phyloP scores from a whole-genome alignment of 768 basidiomycete species.

The Tremella mesenterica region DNA sequence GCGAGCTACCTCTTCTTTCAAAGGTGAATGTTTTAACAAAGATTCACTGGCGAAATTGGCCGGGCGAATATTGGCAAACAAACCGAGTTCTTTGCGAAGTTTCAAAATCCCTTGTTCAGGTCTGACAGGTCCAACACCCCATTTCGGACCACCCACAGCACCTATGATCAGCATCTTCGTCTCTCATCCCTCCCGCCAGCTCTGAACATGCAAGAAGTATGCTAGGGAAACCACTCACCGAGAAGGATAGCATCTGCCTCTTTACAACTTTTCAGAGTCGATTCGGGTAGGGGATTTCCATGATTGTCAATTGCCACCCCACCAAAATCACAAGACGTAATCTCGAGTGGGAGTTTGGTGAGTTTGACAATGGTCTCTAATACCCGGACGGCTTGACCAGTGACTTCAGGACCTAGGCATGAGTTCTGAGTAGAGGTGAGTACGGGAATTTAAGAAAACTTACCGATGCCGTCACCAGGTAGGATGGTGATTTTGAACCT shows the following conservation, averaged over 20 bases:
- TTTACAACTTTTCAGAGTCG: constrained; percentile 79
- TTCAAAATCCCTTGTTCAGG: constrained; percentile 84
- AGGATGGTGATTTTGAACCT: constrained; percentile 84
- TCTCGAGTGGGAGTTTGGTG: constrained; percentile 60
- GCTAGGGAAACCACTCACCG: constrained; percentile 52
- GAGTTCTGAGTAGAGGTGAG: neutral
- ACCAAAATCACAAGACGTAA: constrained; percentile 74
- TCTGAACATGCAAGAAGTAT: neutral
- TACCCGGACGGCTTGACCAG: constrained; percentile 73
- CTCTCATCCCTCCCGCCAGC: neutral
- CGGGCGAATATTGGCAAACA: constrained; percentile 97
- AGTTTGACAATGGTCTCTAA: constrained; percentile 61
- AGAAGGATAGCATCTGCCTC: constrained; percentile 91
- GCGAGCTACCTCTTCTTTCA: constrained; percentile 69
- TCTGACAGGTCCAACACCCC: constrained; percentile 84
- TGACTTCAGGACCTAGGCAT: constrained; percentile 73
- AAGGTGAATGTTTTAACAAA: constrained; percentile 75
- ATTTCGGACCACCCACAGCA: constrained; percentile 97
- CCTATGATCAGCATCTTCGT: constrained; percentile 49
- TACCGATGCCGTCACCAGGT: constrained; percentile 96
- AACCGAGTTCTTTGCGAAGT: constrained; percentile 82
- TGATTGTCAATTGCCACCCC: constrained; percentile 83
- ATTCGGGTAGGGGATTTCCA: constrained; percentile 74
- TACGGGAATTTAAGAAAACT: constrained; percentile 16
- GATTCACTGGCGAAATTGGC: constrained; percentile 90